Evolutionary conservation across 2,329 filamentous ascomycete genomes (phyloP), one percentile per base, ranked within the genome.

Genomic region (Ophiostoma novo-ulmi): DNA sequence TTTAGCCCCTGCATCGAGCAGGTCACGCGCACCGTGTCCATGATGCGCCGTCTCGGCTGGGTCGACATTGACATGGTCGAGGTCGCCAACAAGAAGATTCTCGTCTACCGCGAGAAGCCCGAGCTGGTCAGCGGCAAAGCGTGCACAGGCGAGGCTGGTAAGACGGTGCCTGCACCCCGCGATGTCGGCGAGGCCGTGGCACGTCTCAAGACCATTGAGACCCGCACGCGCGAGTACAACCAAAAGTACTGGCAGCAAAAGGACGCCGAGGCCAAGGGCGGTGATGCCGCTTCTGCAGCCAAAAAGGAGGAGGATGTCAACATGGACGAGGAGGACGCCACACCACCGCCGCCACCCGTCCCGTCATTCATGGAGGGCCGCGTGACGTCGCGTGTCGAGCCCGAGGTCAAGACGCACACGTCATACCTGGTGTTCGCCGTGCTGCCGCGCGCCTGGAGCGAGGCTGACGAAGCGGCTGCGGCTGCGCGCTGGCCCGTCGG

Each of bases 1-100:
- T 99, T 99, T 81, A 96, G 91, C 1, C 95, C 95, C 0, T 99
- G 95, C 80, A 96, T 99, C 74, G 95, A 99, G 80, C 95, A 99
- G 81, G 94, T 96, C 31, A 93, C 91, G 69, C 88, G 89, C 70
- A 98, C 95, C 0, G 89, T 97, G 70, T 90, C 91, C 13, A 87
- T 88, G 14, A 85, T 99, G 79, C 89, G 94, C 70, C 86, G 88
- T 52, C 82, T 93, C 7, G 93, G 92, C 69, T 99, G 95, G 95
- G 86, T 93, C 11, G 91, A 94, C 71, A 96, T 98, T 74, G 89
- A 92, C 75, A 97, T 97, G 92, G 91, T 97, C 0, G 95, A 97
- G 80, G 87, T 99, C 13, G 84, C 88, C 13, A 89, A 97, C 76
- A 89, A 88, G 75, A 88, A 90, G 3, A 85, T 97, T 69, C 91